Evolutionary conservation across 768 basidiomycete genomes (phyloP).

Genomic region (Mycena galopus): DNA sequence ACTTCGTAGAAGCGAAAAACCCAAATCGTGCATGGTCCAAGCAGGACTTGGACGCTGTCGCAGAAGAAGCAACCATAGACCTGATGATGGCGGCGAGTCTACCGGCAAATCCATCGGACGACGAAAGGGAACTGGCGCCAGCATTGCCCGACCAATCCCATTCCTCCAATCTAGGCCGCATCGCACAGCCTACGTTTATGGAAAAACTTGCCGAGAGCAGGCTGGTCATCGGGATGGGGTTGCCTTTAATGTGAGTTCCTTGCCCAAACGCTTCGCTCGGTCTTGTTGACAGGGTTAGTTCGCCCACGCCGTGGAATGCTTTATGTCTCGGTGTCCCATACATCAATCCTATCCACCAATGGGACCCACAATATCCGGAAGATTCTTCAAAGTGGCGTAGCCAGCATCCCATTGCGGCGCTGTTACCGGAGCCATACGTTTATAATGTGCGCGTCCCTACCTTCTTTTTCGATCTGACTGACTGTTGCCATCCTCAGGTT

Average conservation of each 20-base stretch:
- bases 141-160: background rate
- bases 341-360: conserved; percentile 19
- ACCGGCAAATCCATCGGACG: background rate
- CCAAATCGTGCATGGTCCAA: background rate
- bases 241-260: conserved; percentile 13
- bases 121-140: background rate
- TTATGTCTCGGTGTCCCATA: conserved; percentile 28
- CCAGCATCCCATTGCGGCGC: conserved; percentile 10
- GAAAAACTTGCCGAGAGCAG: background rate
- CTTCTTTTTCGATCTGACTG: background rate
- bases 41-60: background rate
- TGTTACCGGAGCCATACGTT: conserved; percentile 19
- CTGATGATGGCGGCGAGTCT: background rate
- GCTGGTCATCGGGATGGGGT: conserved; percentile 25
- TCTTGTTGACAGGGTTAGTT: conserved; percentile 1
- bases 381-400: conserved; percentile 8
- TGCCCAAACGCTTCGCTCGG: background rate
- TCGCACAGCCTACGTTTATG: background rate
- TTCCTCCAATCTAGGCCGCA: background rate
- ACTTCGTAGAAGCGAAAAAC: background rate
- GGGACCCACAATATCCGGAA: conserved; percentile 8
- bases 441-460: conserved; percentile 23
- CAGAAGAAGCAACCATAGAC: background rate
- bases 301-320: conserved; percentile 29
- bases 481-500: conserved; percentile 4